Percentiles rank a stretch among this genome's conserved stretches.
Conservation (phyloP, 2,329 filamentous ascomycete genomes). For the Fusarium verrucosum region DNA sequence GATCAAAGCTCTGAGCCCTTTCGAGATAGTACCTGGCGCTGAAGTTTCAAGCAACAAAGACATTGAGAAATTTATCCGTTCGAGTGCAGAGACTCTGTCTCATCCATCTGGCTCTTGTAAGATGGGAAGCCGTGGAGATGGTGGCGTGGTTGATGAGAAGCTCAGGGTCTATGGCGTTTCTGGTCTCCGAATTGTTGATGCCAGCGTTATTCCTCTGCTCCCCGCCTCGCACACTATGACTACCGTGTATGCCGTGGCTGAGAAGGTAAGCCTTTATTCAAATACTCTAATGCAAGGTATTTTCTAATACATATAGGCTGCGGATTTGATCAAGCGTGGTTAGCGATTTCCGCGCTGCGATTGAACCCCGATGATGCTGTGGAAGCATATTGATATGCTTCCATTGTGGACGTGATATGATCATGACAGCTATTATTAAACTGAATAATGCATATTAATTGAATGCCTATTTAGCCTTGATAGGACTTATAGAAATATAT, state of each 20-base stretch:
- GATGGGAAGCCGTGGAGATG: conserved; percentile 55
- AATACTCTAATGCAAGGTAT: fast-evolving
- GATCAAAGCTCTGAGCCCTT: conserved; percentile 3
- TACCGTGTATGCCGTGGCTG: conserved; percentile 44
- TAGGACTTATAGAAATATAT: no score
- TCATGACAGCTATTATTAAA: no score
- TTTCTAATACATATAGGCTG: conserved; percentile 8
- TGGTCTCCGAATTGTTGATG: conserved; percentile 51
- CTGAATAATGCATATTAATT: no score
- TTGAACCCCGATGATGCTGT: no score
- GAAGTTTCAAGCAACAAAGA: conserved; percentile 23
- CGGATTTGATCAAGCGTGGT: conserved; percentile 25
- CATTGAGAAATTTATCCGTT: conserved; percentile 28
- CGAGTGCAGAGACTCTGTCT: conserved; percentile 20
- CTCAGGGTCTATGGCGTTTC: conserved; percentile 39
- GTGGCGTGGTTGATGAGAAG: conserved; percentile 48
- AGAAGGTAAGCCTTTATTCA: conserved; percentile 30
- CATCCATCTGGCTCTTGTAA: conserved; percentile 36
- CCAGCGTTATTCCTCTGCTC: conserved; percentile 42
- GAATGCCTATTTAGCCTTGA: no score
- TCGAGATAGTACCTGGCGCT: conserved; percentile 23
- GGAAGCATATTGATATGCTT: no score
- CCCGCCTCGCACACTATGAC: conserved; percentile 42
- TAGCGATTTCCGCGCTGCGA: no score
- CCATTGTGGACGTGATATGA: no score